These are phyloP conservation scores for Malassezia yamatoensis DNA, from an alignment of 1,284 basidiomycete genomes.

Conservation along the genomic window DNA sequence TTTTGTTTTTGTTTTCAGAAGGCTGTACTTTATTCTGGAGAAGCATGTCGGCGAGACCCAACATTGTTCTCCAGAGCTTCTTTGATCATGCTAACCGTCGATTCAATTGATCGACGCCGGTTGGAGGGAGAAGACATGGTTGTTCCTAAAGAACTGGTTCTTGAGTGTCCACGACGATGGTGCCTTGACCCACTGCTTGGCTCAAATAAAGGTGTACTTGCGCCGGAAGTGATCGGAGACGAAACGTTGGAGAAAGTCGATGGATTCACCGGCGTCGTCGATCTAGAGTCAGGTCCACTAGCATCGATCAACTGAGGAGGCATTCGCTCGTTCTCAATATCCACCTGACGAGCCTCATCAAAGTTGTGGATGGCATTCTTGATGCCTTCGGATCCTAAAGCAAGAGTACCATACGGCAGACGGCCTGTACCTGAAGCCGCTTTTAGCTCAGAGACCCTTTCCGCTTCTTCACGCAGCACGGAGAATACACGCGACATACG, in stretches of 20 bases:
- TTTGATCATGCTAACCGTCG: conserved; percentile 88
- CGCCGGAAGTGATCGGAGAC: not conserved
- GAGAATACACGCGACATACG: conserved; percentile 93
- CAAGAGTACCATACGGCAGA: conserved; percentile 76
- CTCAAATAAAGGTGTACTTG: not conserved
- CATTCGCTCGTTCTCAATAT: conserved; percentile 83
- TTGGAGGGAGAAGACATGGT: conserved; percentile 93
- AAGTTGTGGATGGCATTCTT: conserved; percentile 89
- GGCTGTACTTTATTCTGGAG: not conserved
- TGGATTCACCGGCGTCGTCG: conserved; percentile 51
- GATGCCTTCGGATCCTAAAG: conserved; percentile 83
- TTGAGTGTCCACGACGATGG: conserved; percentile 62
- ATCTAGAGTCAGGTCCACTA: conserved; percentile 60
- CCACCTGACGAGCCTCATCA: conserved; percentile 91
- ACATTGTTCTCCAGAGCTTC: conserved; percentile 34
- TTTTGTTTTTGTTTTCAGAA: no score
- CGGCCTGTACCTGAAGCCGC: conserved; percentile 67
- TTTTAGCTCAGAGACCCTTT: conserved; percentile 93
- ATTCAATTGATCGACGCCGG: conserved; percentile 80
- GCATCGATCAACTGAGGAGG: conserved; percentile 71
- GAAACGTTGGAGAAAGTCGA: not conserved
- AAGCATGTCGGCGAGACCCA: not conserved
- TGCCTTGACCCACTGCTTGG: conserved; percentile 1
- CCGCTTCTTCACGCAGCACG: conserved; percentile 94
- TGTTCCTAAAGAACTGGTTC: conserved; percentile 83